A percentile compares a stretch with the other conserved stretches of the same genome.
Evolutionary conservation across 768 basidiomycete species (phyloP).

Genomic region (Tulasnella sp.): DNA sequence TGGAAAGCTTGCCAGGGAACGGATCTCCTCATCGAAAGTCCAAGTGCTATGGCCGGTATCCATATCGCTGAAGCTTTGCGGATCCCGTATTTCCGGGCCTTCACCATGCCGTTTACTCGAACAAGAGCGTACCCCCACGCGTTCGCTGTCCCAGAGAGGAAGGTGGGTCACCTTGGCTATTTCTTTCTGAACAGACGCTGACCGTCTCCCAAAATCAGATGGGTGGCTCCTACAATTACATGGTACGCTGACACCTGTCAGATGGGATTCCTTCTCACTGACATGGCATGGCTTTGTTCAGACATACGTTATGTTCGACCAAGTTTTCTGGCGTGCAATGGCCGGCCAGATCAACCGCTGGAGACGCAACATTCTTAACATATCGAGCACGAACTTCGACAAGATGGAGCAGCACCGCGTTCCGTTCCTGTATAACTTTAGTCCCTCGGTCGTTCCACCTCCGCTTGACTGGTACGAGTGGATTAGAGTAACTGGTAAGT

Average conservation of each 20-base stretch:
- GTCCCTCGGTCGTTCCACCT: conserved; percentile 82
- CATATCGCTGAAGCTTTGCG: conserved; percentile 93
- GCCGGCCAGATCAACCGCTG: conserved; percentile 93
- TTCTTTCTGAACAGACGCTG: conserved; percentile 20
- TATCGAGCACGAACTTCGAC: conserved; percentile 82
- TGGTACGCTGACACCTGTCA: conserved; percentile 54
- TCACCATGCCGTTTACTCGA: conserved; percentile 97
- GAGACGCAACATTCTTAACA: conserved; percentile 70
- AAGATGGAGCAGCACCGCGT: conserved; percentile 97
- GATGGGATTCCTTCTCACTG: background rate
- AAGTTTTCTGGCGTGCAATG: conserved; percentile 95
- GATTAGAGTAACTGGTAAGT: conserved; percentile 83
- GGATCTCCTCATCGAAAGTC: conserved; percentile 90
- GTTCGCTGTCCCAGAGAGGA: conserved; percentile 94
- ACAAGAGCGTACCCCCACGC: conserved; percentile 97
- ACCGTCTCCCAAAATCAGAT: conserved; percentile 50
- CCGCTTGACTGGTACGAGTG: conserved; percentile 99
- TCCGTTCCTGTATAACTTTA: conserved; percentile 97
- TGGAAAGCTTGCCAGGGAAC: conserved; percentile 97
- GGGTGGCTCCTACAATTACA: conserved; percentile 97
- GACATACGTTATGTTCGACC: conserved; percentile 96
- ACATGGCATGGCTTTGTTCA: conserved; percentile 36
- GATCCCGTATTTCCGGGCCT: conserved; percentile 93
- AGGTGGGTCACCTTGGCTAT: conserved; percentile 48
- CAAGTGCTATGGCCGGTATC: conserved; percentile 94